A percentile compares a stretch with the other conserved stretches of the same genome.
Evolutionary conservation across 495 filamentous ascomycete genomes (phyloP).

Genomic region (Lepraria neglecta): DNA sequence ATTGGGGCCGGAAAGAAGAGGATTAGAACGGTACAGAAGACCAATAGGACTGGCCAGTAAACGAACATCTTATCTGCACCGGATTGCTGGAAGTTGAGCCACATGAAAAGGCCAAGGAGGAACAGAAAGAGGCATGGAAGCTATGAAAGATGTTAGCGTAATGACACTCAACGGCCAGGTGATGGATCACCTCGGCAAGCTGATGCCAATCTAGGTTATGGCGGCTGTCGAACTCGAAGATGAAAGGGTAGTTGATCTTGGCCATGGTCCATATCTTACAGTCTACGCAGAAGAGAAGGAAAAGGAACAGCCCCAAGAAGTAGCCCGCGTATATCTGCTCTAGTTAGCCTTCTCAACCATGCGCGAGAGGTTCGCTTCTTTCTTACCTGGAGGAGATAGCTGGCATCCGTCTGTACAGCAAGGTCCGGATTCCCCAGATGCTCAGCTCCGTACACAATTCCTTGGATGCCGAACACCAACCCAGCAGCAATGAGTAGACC

Average conservation of each 20-base stretch:
- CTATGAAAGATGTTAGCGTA: constrained; percentile 31
- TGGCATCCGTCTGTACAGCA: constrained; percentile 47
- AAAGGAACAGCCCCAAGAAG: constrained; percentile 67
- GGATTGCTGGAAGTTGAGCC: constrained; percentile 73
- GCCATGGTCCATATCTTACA: constrained; percentile 72
- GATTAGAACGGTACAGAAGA: constrained; percentile 56
- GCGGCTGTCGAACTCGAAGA: constrained; percentile 90
- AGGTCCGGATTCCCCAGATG: constrained; percentile 47
- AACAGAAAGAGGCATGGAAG: constrained; percentile 72
- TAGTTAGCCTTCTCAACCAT: constrained; percentile 26
- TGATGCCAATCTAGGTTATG: constrained; percentile 85
- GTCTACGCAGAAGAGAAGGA: constrained; percentile 69
- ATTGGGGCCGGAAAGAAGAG: constrained; percentile 69
- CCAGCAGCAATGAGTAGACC: constrained; percentile 75
- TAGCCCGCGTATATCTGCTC: constrained; percentile 76
- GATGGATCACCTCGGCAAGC: constrained; percentile 55
- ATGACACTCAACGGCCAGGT: background rate
- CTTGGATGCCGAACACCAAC: constrained; percentile 65
- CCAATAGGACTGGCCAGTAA: constrained; percentile 82
- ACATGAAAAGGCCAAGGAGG: constrained; percentile 70
- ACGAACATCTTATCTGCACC: constrained; percentile 64
- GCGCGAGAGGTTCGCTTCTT: constrained; percentile 1
- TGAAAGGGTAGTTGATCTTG: constrained; percentile 92
- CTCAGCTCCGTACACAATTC: constrained; percentile 58
- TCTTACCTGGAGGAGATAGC: constrained; percentile 68